Conservation (phyloP, 441 rosid genomes). For the Croton setiger region DNA sequence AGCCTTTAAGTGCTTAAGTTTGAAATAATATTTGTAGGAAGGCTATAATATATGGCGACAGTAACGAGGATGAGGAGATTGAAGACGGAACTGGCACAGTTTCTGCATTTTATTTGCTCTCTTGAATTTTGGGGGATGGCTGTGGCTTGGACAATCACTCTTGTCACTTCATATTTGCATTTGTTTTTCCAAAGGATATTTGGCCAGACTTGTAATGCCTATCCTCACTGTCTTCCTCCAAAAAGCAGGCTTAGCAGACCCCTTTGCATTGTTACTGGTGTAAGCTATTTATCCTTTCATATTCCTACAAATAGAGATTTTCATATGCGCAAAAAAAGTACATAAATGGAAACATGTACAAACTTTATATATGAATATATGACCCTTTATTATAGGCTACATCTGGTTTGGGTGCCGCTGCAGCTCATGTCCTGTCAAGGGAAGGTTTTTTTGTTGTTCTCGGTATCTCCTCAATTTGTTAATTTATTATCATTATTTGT, state of each 20-base stretch:
- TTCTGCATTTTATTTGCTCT: conserved; percentile 42
- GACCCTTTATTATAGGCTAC: conserved; percentile 50
- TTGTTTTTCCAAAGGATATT: conserved; percentile 39
- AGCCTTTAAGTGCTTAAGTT: no score
- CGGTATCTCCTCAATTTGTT: conserved; percentile 36
- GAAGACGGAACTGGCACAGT: conserved; percentile 31
- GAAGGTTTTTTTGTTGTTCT: conserved; percentile 73
- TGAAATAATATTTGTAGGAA: neutral
- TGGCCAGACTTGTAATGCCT: conserved; percentile 23
- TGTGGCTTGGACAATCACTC: conserved; percentile 51
- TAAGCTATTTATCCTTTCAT: conserved; percentile 31
- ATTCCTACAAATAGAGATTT: neutral
- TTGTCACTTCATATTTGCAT: conserved; percentile 51
- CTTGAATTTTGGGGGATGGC: conserved; percentile 75
- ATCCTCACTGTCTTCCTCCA: conserved; percentile 32
- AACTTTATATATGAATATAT: neutral
- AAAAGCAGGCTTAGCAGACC: conserved; percentile 28
- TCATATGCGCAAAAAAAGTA: neutral
- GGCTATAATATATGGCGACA: neutral
- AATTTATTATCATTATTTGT: neutral
- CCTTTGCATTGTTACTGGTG: conserved; percentile 81
- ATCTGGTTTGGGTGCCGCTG: conserved; percentile 80
- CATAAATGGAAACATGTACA: neutral
- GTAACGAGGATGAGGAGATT: conserved; percentile 23
- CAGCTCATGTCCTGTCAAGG: conserved; percentile 69